Evolutionary conservation across 352 stramenopile species (phyloP), one percentile per base, ranked within the genome.

Genomic region (Lagenidium giganteum): DNA sequence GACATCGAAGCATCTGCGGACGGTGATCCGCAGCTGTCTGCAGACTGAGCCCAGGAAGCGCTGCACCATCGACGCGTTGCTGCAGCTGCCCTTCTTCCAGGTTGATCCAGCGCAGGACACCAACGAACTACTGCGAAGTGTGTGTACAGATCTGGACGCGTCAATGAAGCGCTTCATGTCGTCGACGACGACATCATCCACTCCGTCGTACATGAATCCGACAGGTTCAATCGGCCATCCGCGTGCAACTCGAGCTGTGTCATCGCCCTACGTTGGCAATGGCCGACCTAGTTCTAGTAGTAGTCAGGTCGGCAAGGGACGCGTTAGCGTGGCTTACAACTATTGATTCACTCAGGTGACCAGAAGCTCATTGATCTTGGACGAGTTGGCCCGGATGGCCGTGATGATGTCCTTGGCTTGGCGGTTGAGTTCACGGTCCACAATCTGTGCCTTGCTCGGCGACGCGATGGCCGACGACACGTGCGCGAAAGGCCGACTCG

Each of bases 361-460:
- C 20, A 88, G 83, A 23, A 90, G 61, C 2, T 85, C 71, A 34
- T 81, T 81, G 42, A 90, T 81, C 51, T 90, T 90, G 43, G 72
- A 82, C 16, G 74, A 63, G 42, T 90, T 90, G 25, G 67, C 51
- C 4, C 77, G 71, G 5, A 90, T 51, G 20, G 62, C 66, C 18
- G 69, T 54, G 23, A 90, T 57, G 22, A 85, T 57, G 30, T 90
- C 67, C 37, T 68, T 76, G 1, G 74, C 68, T 28, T 87, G 70
- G 45, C 17, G 2, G 35, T 35, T 17, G 41, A 57, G 21, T 46
- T 37, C 22, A n/a, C 22, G 6, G 29, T n/a, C 14, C 32, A 28
- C n/a, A n/a, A n/a, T 47, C 13, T 42, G 45, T 16, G 28, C 26
- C 12, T 54, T 57, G 14, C 42, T 50, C 12, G 52, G 16, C 8